Conservation (phyloP, 495 filamentous ascomycete species). For the Melanomma pulvis-pyrius region DNA sequence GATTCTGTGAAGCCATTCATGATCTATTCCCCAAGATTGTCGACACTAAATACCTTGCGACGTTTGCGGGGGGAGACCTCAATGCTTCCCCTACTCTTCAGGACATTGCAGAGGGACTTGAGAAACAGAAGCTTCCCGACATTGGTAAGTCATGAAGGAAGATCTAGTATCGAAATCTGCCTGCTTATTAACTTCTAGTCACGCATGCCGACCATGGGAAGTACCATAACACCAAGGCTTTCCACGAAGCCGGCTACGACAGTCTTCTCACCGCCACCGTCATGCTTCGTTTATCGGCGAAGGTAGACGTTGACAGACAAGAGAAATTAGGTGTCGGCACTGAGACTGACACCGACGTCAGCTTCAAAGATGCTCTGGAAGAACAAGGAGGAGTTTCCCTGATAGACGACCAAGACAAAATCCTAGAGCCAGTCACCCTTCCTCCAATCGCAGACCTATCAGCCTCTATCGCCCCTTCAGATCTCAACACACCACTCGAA, state of each 20-base stretch:
- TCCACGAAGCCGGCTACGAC: slow-evolving; percentile 75
- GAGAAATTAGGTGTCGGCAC: not conserved
- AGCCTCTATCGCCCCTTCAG: not conserved
- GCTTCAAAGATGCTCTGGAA: slow-evolving; percentile 4
- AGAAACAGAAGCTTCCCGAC: slow-evolving; percentile 46
- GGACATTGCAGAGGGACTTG: slow-evolving; percentile 52
- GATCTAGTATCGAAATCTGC: not conserved
- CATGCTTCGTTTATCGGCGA: slow-evolving; percentile 62
- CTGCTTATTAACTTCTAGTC: slow-evolving; percentile 39
- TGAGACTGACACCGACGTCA: not conserved
- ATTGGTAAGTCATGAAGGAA: slow-evolving; percentile 49
- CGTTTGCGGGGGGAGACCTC: slow-evolving; percentile 55
- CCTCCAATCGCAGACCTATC: not conserved
- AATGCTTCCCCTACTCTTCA: slow-evolving; percentile 56
- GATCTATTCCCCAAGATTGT: slow-evolving; percentile 67
- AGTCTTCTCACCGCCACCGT: slow-evolving; percentile 70
- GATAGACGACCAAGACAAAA: not conserved
- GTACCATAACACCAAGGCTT: slow-evolving; percentile 49
- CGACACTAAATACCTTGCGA: slow-evolving; percentile 79
- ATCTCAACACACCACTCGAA: not conserved
- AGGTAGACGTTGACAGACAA: slow-evolving; percentile 47
- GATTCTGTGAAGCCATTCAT: slow-evolving; percentile 60
- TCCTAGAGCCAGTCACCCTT: not conserved
- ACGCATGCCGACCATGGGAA: slow-evolving; percentile 51
- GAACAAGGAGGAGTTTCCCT: not conserved